Percentiles rank a stretch among this genome's conserved stretches.
Conservation (phyloP, 768 basidiomycete species). For the Phaeolepiota aurea region DNA sequence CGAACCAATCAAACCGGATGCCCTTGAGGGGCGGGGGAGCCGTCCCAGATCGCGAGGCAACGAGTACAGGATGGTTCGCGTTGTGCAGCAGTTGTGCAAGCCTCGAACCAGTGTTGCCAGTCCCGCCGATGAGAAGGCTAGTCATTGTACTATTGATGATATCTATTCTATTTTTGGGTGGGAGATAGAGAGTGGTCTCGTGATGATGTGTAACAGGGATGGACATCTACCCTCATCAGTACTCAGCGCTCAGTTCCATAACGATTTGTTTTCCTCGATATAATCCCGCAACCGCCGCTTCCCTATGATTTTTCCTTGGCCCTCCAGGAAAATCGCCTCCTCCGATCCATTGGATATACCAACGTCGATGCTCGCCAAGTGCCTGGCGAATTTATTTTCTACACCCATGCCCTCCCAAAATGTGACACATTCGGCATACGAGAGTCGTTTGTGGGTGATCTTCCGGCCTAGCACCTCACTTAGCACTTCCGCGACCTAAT, state of each 20-base stretch:
- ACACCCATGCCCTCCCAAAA: conserved; percentile 10
- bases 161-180: too few species aligned
- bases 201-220: not conserved
- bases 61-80: conserved; percentile 15
- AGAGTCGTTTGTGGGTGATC: conserved; percentile 16
- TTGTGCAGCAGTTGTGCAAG: conserved; percentile 17
- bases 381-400: conserved; percentile 9
- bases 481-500: conserved; percentile 17
- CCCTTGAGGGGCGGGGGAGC: conserved; percentile 17
- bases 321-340: conserved; percentile 10
- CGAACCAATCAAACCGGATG: conserved; percentile 24
- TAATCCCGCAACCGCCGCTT: conserved; percentile 14
- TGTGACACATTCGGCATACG: conserved; percentile 10
- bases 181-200: too few species aligned
- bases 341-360: conserved; percentile 13
- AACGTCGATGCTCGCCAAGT: conserved; percentile 10
- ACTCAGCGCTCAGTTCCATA: not conserved
- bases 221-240: not conserved
- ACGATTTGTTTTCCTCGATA: conserved; percentile 15
- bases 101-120: conserved; percentile 20
- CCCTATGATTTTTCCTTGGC: conserved; percentile 15
- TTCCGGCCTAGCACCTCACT: conserved; percentile 16
- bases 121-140: conserved; percentile 25
- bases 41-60: conserved; percentile 18
- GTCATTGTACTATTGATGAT: too few species aligned